phyloP scores from a whole-genome alignment of 371 early-diverging fungal species.

The Mortierella polycephala region DNA sequence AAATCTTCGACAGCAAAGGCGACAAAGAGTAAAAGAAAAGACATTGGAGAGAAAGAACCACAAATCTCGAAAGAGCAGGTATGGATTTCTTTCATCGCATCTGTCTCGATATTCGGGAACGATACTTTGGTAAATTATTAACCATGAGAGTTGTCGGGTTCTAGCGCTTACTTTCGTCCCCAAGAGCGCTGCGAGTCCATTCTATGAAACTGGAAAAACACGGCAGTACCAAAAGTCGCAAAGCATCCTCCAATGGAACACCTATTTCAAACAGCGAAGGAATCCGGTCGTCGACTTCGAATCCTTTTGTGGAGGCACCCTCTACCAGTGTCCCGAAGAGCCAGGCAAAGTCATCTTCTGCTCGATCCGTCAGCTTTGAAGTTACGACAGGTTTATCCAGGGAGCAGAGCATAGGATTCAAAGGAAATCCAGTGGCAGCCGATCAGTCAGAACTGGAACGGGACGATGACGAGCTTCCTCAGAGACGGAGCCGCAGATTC shows the following conservation, averaged over 20 bases:
- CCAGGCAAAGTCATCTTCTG: background rate
- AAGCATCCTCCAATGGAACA: no score
- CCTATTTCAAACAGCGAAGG: no score
- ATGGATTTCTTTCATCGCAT: background rate
- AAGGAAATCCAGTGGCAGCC: background rate
- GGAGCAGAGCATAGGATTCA: background rate
- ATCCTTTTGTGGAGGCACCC: no score
- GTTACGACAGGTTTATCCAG: no score
- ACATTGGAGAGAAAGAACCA: background rate
- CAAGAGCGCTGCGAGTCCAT: conserved; percentile 11
- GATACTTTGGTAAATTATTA: background rate
- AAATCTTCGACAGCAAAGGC: conserved; percentile 57
- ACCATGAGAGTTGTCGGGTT: no score
- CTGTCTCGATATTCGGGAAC: background rate
- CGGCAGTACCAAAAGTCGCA: background rate
- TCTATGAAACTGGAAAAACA: background rate
- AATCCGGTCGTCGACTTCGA: no score
- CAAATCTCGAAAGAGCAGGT: conserved; percentile 14
- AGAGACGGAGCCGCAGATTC: conserved; percentile 8
- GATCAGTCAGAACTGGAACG: background rate
- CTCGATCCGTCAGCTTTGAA: no score
- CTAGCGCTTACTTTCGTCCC: conserved; percentile 6
- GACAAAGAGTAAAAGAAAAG: conserved; percentile 18
- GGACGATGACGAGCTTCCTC: background rate
- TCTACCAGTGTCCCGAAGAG: background rate